These are phyloP conservation scores for Arthrinium phaeospermum DNA, from an alignment of 2,329 filamentous ascomycete genomes.

Conservation along the genomic window DNA sequence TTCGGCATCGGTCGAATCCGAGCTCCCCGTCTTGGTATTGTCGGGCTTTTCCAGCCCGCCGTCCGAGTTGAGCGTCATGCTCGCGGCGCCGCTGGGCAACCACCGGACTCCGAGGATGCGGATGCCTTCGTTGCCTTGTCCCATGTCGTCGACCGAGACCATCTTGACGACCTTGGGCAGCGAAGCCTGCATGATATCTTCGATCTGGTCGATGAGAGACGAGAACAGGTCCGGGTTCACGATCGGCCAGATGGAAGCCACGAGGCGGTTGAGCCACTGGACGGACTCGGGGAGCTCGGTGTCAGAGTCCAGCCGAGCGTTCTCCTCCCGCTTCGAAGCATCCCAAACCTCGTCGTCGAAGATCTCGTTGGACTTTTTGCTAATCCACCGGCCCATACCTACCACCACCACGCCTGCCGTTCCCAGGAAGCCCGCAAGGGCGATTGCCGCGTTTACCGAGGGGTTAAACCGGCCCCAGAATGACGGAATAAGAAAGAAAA, in stretches of 20 bases:
- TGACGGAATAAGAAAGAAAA: slow-evolving; percentile 32
- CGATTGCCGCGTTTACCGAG: slow-evolving; percentile 30
- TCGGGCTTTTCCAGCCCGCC: slow-evolving; percentile 58
- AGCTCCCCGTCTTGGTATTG: slow-evolving; percentile 42
- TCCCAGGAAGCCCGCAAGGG: slow-evolving; percentile 33
- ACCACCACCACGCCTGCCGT: slow-evolving; percentile 42
- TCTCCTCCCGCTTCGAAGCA: slow-evolving; percentile 60
- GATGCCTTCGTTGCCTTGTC: slow-evolving; percentile 74
- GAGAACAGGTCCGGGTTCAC: slow-evolving; percentile 78
- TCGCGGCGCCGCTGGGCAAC: slow-evolving; percentile 74
- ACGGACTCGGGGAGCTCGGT: slow-evolving; percentile 67
- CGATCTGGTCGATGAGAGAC: slow-evolving; percentile 71
- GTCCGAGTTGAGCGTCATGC: slow-evolving; percentile 62
- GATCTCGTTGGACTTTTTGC: slow-evolving; percentile 64
- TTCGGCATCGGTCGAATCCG: slow-evolving; percentile 55
- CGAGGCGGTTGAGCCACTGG: slow-evolving; percentile 73
- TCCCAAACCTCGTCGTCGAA: slow-evolving; percentile 76
- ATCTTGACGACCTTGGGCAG: slow-evolving; percentile 72
- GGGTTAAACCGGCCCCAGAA: slow-evolving; percentile 28
- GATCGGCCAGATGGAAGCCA: slow-evolving; percentile 74
- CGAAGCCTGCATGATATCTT: slow-evolving; percentile 82
- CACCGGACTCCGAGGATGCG: slow-evolving; percentile 74
- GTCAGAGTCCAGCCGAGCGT: slow-evolving; percentile 47
- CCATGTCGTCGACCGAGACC: slow-evolving; percentile 78
- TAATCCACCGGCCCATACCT: slow-evolving; percentile 63